phyloP scores from a whole-genome alignment of 176 grass and related monocot genomes.

The Phyllostachys edulis region DNA sequence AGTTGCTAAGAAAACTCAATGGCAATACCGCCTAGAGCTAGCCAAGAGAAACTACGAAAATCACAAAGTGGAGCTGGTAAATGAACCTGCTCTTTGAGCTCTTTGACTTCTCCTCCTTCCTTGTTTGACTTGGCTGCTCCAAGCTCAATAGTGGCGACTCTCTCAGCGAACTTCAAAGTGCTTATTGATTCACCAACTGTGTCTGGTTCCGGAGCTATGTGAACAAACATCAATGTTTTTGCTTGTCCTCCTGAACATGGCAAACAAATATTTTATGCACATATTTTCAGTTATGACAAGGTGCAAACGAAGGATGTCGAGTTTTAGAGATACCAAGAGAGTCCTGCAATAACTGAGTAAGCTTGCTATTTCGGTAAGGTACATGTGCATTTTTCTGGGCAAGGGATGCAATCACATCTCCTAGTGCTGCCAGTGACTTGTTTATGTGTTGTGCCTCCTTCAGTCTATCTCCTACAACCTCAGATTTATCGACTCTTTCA shows the following conservation, averaged over 20 bases:
- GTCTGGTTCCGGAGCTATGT: slow-evolving; percentile 73
- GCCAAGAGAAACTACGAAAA: neutral
- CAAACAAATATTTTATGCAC: slow-evolving; percentile 20
- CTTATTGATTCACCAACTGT: slow-evolving; percentile 64
- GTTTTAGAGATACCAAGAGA: slow-evolving; percentile 56
- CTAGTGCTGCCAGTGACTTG: slow-evolving; percentile 71
- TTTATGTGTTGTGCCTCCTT: slow-evolving; percentile 81
- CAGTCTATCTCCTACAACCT: slow-evolving; percentile 64
- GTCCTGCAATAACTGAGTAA: slow-evolving; percentile 74
- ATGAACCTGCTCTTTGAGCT: slow-evolving; percentile 70
- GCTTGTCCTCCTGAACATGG: slow-evolving; percentile 63
- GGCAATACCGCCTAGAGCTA: neutral
- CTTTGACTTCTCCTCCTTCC: slow-evolving; percentile 67
- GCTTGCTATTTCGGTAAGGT: slow-evolving; percentile 75
- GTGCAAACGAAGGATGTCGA: slow-evolving; percentile 28
- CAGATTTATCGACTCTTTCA: slow-evolving; percentile 75
- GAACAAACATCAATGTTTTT: slow-evolving; percentile 84
- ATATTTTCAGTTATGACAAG: neutral
- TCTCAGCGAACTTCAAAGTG: slow-evolving; percentile 72
- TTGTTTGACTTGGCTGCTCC: slow-evolving; percentile 67
- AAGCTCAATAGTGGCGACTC: slow-evolving; percentile 66
- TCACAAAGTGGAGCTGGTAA: neutral
- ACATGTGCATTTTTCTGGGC: slow-evolving; percentile 71
- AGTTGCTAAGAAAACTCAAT: neutral
- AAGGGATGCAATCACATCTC: slow-evolving; percentile 69